Conservation (phyloP, 2,329 filamentous ascomycete genomes). For the Fusarium ambrosium region DNA sequence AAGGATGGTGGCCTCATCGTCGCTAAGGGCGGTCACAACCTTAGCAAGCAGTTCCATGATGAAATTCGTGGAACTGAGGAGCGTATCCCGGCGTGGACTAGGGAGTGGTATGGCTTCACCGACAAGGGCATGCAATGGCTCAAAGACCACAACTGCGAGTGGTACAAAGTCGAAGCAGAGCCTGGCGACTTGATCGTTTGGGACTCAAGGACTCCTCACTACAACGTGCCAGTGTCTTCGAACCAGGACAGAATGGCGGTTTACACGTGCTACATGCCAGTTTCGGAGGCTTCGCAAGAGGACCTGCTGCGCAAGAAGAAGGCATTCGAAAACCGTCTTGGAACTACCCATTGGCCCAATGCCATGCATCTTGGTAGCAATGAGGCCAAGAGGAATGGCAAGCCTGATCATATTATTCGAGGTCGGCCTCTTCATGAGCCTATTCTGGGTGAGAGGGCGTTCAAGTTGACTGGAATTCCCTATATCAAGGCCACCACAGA, state of each 20-base stretch:
- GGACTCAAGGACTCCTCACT: conserved; percentile 56
- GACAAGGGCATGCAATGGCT: conserved; percentile 56
- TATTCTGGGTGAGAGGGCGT: conserved; percentile 30
- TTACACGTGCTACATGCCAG: conserved; percentile 47
- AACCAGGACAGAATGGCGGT: conserved; percentile 55
- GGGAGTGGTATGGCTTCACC: conserved; percentile 51
- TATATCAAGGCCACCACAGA: conserved; percentile 36
- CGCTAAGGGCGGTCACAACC: conserved; percentile 36
- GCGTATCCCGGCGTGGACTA: conserved; percentile 54
- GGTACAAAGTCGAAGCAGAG: conserved; percentile 56
- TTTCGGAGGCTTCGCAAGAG: conserved; percentile 45
- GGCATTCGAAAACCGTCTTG: conserved; percentile 53
- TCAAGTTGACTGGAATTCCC: conserved; percentile 43
- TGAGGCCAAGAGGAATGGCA: conserved; percentile 36
- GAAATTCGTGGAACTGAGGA: conserved; percentile 51
- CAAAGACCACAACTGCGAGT: conserved; percentile 48
- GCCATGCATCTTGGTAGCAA: conserved; percentile 40
- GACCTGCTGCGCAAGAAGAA: conserved; percentile 58
- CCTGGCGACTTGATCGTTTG: conserved; percentile 60
- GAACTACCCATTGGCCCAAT: conserved; percentile 61
- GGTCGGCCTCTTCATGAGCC: conserved; percentile 37
- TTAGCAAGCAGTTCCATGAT: conserved; percentile 52
- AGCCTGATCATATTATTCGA: conserved; percentile 36
- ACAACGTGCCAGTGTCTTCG: conserved; percentile 54
- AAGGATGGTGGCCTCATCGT: conserved; percentile 54